phyloP scores from a whole-genome alignment of 2,329 filamentous ascomycete species.

The Paramyrothecium roridum region DNA sequence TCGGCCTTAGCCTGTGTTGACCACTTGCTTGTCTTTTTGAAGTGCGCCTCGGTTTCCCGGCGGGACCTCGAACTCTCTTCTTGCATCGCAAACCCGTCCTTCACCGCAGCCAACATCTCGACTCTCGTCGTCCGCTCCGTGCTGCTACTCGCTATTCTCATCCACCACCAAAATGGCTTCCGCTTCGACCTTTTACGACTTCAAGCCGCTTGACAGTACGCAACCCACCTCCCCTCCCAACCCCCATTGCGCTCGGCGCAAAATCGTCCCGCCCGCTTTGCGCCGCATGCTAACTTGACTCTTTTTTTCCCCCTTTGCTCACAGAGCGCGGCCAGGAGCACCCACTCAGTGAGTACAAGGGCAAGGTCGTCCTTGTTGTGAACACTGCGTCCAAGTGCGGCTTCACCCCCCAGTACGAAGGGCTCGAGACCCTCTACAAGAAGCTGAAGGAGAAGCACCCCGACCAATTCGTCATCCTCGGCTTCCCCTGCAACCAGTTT shows the following conservation, averaged over 20 bases:
- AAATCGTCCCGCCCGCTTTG: not conserved
- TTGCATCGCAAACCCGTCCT: not conserved
- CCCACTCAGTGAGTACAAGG: constrained; percentile 68
- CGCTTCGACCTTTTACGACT: constrained; percentile 67
- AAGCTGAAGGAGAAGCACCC: constrained; percentile 64
- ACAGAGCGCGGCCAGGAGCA: constrained; percentile 62
- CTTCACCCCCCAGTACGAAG: constrained; percentile 93
- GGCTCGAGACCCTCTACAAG: constrained; percentile 89
- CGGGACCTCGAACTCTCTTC: not conserved
- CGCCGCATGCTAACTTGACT: constrained; percentile 9
- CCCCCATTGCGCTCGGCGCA: not conserved
- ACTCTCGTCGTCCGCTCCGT: not conserved
- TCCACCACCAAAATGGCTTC: constrained; percentile 31
- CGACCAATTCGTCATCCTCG: constrained; percentile 81
- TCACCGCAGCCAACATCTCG: not conserved
- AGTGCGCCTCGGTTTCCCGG: too few species aligned
- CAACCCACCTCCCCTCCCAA: constrained; percentile 14
- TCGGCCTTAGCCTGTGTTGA: not conserved
- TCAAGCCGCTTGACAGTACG: constrained; percentile 78
- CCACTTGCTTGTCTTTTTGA: too few species aligned
- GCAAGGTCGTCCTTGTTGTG: constrained; percentile 93
- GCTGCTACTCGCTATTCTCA: not conserved
- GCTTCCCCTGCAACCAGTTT: constrained; percentile 99
- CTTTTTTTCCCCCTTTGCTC: constrained; percentile 3
- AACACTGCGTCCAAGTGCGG: constrained; percentile 99